Base-by-base conservation (phyloP, 495 filamentous ascomycete species). In the Penicillium lividum region DNA sequence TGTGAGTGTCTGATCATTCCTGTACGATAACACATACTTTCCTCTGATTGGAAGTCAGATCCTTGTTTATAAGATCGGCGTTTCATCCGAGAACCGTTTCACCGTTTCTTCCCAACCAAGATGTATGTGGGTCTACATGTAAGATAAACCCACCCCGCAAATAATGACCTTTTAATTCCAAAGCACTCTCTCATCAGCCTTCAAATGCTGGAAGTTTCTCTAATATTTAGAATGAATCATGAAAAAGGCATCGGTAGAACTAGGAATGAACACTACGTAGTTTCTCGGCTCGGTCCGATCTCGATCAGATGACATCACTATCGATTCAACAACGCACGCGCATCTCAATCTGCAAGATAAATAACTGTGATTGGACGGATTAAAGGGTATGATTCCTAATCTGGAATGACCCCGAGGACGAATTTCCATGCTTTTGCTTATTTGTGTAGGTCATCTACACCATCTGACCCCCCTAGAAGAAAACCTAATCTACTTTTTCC, bases 231-330 rank as follows among this genome's bases (percentile, higher is more conserved):
- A 22, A 22, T 2, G 1, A 22, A 22, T 22, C 22, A 22, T 22
- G 22, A 22, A 2, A 22, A 22, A 22, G 22, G 22, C 22, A 22
- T 22, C 22, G 22, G 22, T 22, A 22, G 22, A 22, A 22, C 22
- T 22, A 22, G 22, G 22, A 22, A 22, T 22, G 22, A 22, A 22
- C 22, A 22, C 22, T 22, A 22, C 22, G 44, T 11, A 18, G 10
- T 28, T 27, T 29, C 10, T 30, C 46, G 46, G 46, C 46, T 49
- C 46, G 27, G 46, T 31, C 46, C 46, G 46, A 49, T 6, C 28
- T 31, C 4, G 38, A 40, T 40, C 38, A 40, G 38, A 40, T 40
- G 38, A 40, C 38, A 40, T 40, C 38, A 40, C 31, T 22, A 22
- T 36, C 33, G 33, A 11, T 36, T 22, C 22, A 22, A 22, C 22